Conservation (phyloP, 768 basidiomycete species). For the Pisolithus albus region DNA sequence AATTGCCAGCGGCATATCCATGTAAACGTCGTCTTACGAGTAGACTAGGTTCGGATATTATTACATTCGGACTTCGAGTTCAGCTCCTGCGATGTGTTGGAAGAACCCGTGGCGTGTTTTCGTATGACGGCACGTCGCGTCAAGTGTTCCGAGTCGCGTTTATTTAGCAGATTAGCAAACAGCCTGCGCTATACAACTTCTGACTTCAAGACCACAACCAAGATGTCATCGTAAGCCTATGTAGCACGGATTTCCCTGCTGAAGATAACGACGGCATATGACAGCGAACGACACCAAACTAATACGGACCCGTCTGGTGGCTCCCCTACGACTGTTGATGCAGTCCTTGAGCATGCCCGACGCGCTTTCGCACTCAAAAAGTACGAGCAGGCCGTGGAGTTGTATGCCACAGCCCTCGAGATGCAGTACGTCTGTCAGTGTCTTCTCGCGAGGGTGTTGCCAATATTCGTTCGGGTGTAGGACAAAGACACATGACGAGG, state of each 20-base stretch:
- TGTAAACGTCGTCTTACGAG: background rate
- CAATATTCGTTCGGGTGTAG: constrained; percentile 34
- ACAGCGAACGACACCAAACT: constrained; percentile 8
- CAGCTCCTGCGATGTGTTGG: no score
- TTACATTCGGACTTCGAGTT: no score
- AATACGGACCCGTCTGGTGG: constrained; percentile 22
- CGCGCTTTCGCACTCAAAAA: constrained; percentile 84
- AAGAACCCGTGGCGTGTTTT: no score
- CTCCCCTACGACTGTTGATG: constrained; percentile 37
- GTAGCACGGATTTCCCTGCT: background rate
- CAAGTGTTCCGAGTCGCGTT: no score
- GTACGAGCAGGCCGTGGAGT: constrained; percentile 78
- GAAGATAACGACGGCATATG: background rate
- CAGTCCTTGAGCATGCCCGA: constrained; percentile 69
- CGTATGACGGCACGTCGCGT: no score
- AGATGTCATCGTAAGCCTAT: constrained; percentile 21
- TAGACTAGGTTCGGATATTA: no score
- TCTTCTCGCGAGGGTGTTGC: background rate
- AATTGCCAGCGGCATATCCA: background rate
- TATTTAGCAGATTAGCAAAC: no score
- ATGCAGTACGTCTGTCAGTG: constrained; percentile 55
- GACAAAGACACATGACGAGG: constrained; percentile 68
- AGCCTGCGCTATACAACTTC: background rate
- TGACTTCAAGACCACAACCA: background rate
- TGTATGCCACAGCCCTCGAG: constrained; percentile 81